Evolutionary conservation across 768 basidiomycete species (phyloP), one percentile per base, ranked within the genome.

Genomic region (Tricholoma sp.): DNA sequence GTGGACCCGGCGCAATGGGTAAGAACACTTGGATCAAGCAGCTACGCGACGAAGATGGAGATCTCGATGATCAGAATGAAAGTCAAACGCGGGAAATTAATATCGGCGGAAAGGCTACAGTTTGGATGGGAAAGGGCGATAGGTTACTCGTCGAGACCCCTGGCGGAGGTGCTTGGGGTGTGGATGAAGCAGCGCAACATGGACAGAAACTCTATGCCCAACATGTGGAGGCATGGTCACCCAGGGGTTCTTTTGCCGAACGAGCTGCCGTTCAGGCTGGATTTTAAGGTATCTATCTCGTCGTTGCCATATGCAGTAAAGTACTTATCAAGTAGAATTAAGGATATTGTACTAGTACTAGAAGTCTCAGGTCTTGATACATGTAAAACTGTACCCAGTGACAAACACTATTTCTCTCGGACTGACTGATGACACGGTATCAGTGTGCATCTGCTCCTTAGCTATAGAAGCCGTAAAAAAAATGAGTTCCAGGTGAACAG

Each of bases 81-180:
- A 60, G 64, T 12, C 67, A 64, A 36, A 68, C 72, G 11, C 78
- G 90, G 18, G 74, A 80, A 33, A 88, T 96, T 63, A 95, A 94
- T 68, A 85, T 97, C 42, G 94, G 94, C 7, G 91, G 92, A 9
- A 94, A 95, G 69, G 90, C 86, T 45, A 89, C 88, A 1, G 80
- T 94, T 50, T 83, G 80, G 74, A 94, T 95, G 88, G 90, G 91
- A 36, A 89, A 91, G 63, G 89, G 92, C 6, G 94, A 97, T 66
- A 76, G 78, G 50, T 67, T 97, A 57, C 62, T 87, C 56, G 84
- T 96, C 50, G 85, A 94, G 72, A 95, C 94, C 0, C 94, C 94
- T 0, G 94, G 94, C 0, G 94, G 88, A 8, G 94, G 94, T 6
- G 94, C 85, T 2, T 96, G 89, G 89, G 94, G 94, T 1, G 66